Percentiles rank a stretch among this genome's conserved stretches.
Conservation (phyloP, 805 yeast genomes). For the Metahyphopichia silvanorum region DNA sequence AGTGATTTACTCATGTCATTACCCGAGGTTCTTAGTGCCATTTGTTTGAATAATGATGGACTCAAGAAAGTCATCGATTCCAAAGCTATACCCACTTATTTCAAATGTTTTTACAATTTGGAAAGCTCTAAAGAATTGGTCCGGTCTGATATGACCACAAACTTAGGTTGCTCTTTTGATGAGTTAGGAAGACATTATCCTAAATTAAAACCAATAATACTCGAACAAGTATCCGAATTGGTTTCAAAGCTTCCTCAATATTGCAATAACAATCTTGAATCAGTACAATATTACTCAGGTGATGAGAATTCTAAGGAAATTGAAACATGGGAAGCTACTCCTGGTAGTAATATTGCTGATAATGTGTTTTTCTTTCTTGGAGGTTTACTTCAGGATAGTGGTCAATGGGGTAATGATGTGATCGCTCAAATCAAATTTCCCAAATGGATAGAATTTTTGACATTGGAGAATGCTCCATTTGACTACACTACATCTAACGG, state of each 20-base stretch:
- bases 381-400: slow-evolving; percentile 50
- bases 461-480: slow-evolving; percentile 54
- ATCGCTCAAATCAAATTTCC: slow-evolving; percentile 36
- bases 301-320: slow-evolving; percentile 34
- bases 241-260: slow-evolving; percentile 41
- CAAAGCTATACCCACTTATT: slow-evolving; percentile 40
- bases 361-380: slow-evolving; percentile 49
- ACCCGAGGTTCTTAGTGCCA: slow-evolving; percentile 78
- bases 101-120: slow-evolving; percentile 46
- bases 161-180: slow-evolving; percentile 68
- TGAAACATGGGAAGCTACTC: slow-evolving; percentile 51
- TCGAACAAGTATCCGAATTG: slow-evolving; percentile 44
- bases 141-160: slow-evolving; percentile 44
- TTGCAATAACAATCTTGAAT: slow-evolving; percentile 31
- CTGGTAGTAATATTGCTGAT: slow-evolving; percentile 46
- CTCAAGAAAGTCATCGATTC: slow-evolving; percentile 49
- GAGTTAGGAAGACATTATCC: slow-evolving; percentile 84
- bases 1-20: slow-evolving; percentile 57
- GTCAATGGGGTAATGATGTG: slow-evolving; percentile 43
- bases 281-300: slow-evolving; percentile 44
- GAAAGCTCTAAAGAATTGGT: slow-evolving; percentile 54
- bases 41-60: slow-evolving; percentile 76
- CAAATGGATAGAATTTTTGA: slow-evolving; percentile 47
- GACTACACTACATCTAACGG: slow-evolving; percentile 59
- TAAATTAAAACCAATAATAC: slow-evolving; percentile 57